Base-by-base conservation (phyloP, 805 yeast genomes). In the Candida nanaspora region DNA sequence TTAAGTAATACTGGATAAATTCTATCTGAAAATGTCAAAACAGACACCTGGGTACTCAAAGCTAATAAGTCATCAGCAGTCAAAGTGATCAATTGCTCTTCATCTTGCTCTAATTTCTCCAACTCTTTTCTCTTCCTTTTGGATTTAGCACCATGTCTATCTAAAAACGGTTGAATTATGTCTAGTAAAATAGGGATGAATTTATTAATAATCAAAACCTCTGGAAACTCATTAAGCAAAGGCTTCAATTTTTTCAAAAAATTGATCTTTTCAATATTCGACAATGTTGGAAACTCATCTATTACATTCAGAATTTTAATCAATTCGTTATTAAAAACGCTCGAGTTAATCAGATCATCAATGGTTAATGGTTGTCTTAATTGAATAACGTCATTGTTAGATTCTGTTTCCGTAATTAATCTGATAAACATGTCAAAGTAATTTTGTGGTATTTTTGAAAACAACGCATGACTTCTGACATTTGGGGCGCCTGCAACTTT, bases 251-350 rank as follows among this genome's bases (percentile, higher is more conserved):
- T 87, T 40, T 73, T 72, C 47, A 89, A 67, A 54, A 87, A 87
- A 1, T 77, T 66, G 20, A 74, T 57, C 51, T 82, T 82, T 43
- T 91, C 97, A 15, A 70, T 71, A 6, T 68, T 65, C 2, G 80
- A 64, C 49, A 84, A 82, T 0, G 95, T 84, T 9, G 88, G 77
- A 46, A 86, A 80, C 42, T 85, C 93, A 54, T 91, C 97, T 35
- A 91, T 60, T 50, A 83, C 81, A 57, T 82, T 78, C 66, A 91
- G 70, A 3, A 94, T 81, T 52, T 83, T 82, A 39, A 91, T 78
- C 38, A 88, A 65, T 39, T 91, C 86, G 47, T 87, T 89, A 61
- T 86, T 84, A 61, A 89, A 91, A 50, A 77, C 85, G 29, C 72
- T 76, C 9, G 87, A 77, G 10, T 76, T 74, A n/a, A 84, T 72